Conservation (phyloP, 1,284 basidiomycete species). For the Earliella scabrosa region DNA sequence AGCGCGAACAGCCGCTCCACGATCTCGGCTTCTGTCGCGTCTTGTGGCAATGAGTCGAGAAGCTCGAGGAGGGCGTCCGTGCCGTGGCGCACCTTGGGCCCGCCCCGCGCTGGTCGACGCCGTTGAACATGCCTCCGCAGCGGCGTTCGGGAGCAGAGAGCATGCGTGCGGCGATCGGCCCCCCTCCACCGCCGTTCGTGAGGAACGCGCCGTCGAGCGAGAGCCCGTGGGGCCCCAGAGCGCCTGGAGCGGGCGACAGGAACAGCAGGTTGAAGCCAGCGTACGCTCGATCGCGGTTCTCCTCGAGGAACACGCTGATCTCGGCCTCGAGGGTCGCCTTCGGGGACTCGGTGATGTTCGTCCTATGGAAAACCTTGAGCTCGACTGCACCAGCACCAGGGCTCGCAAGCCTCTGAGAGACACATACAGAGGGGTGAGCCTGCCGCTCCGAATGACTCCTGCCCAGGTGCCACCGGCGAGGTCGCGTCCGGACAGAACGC, state of each 20-base stretch:
- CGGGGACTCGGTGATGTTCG: conserved; percentile 76
- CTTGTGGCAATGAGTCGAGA: conserved; percentile 38
- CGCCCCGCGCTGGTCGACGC: conserved; percentile 61
- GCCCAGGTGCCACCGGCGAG: conserved; percentile 81
- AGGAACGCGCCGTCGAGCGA: conserved; percentile 56
- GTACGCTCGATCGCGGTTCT: conserved; percentile 48
- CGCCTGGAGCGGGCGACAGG: conserved; percentile 35
- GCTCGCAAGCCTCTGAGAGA: too few relatives aligned
- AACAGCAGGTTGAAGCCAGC: conserved; percentile 82
- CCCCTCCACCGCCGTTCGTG: conserved; percentile 73
- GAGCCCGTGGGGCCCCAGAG: conserved; percentile 34
- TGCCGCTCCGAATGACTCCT: conserved; percentile 65
- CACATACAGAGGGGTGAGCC: conserved; percentile 71
- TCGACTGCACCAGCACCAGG: too few relatives aligned
- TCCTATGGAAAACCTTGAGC: conserved; percentile 48
- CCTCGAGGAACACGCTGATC: conserved; percentile 46
- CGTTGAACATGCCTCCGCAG: conserved; percentile 72
- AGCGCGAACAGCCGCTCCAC: conserved; percentile 62
- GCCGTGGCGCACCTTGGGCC: conserved; percentile 77
- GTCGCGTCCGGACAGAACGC: conserved; percentile 76
- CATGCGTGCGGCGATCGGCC: too few relatives aligned
- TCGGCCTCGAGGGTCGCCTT: conserved; percentile 47
- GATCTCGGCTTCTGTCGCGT: conserved; percentile 53
- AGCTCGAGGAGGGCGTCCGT: conserved; percentile 47
- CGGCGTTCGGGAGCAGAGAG: conserved; percentile 59